Evolutionary conservation across 768 basidiomycete species (phyloP), one percentile per base, ranked within the genome.

Genomic region (Xerocomus brunneocitrinus): DNA sequence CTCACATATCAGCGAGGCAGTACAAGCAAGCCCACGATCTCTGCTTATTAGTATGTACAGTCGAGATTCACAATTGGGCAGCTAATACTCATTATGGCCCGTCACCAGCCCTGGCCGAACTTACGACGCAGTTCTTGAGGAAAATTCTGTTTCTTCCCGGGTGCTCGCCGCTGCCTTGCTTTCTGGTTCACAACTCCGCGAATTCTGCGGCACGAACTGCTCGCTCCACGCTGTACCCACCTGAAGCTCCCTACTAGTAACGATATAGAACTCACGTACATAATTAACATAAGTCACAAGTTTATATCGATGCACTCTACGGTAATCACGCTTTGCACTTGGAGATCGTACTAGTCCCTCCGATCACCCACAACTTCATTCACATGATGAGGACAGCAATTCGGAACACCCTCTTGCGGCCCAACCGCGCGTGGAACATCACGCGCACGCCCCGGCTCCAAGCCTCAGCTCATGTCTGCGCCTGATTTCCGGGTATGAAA

Each of bases 151-250:
- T 5, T 27, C 34, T 39, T 27, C 43, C 42, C 43, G 28, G 30
- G 27, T 41, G 32, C 40, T 47, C 25, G 58, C 43, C 32, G 50
- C 38, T 16, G 24, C 30, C n/a, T 12, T 40, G 38, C 44, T 28
- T 27, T 25, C 27, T 24, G 32, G 36, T 55, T 68, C 64, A 41
- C 31, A 66, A 68, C 69, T 68, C 67, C 67, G 67, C 67, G 67
- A 70, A 51, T 41, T 32, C 56, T 47, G 68, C 60, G 68, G 67
- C 67, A 54, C 66, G 32, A 32, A 22, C 14, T 42, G 13, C 44
- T 40, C 13, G 41, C 13, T 22, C 54, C 40, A 30, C 51, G 7
- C 36, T 32, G 52, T 49, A n/a, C 38, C 38, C 38, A 39, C 19
- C n/a, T 14, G 2, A 2, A 16, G 16, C n/a, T 13, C 44, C 25